Percentiles rank a stretch among this genome's conserved stretches.
Conservation (phyloP, 805 yeast species). For the Myxozyma sirexii region DNA sequence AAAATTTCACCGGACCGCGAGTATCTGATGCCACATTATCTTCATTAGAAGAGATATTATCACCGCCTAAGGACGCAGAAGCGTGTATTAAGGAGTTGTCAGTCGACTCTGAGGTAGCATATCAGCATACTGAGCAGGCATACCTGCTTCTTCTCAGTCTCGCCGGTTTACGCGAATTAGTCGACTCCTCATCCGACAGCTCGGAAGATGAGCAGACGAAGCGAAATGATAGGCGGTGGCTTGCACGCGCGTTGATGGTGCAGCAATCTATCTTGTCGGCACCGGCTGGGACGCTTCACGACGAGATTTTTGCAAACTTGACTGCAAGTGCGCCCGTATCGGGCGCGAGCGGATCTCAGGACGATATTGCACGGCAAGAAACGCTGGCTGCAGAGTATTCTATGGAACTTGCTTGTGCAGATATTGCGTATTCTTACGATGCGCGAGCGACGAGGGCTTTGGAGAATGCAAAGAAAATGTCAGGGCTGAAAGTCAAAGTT, state of each 20-base stretch:
- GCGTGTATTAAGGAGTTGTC: constrained; percentile 49
- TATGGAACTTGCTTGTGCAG: constrained; percentile 35
- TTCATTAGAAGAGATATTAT: neutral
- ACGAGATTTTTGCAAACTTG: constrained; percentile 33
- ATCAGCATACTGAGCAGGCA: constrained; percentile 59
- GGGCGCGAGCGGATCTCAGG: neutral
- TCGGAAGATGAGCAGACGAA: constrained; percentile 11
- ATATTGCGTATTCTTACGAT: constrained; percentile 37
- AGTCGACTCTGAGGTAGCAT: constrained; percentile 71
- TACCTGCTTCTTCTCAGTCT: constrained; percentile 50
- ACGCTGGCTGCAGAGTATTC: constrained; percentile 16
- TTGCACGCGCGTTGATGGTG: constrained; percentile 42
- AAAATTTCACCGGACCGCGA: constrained; percentile 83
- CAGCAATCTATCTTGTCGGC: constrained; percentile 42
- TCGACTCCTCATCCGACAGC: constrained; percentile 37
- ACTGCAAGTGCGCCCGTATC: constrained; percentile 8
- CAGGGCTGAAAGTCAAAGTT: constrained; percentile 57
- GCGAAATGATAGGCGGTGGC: constrained; percentile 38
- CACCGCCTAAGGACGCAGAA: constrained; percentile 34
- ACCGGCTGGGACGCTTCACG: constrained; percentile 38
- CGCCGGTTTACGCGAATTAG: constrained; percentile 49
- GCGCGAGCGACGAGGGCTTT: constrained; percentile 50
- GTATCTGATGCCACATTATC: neutral
- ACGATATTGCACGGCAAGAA: neutral
- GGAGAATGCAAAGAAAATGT: constrained; percentile 40